A percentile compares a stretch with the other conserved stretches of the same genome.
phyloP scores from a whole-genome alignment of 805 yeast genomes.

The Phaffomyces opuntiae region DNA sequence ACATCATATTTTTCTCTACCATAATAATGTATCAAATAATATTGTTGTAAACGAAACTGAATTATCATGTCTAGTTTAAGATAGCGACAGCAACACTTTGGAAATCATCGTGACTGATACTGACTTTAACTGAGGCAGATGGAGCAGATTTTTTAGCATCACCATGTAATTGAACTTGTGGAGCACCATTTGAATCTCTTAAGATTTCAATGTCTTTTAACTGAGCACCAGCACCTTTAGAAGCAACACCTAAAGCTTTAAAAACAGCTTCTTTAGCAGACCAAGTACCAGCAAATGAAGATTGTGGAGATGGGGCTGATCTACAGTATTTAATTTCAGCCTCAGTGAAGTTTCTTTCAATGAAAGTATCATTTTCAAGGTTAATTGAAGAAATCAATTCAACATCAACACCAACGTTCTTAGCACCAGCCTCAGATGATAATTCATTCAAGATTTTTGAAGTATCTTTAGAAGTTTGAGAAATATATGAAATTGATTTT shows the following conservation, averaged over 20 bases:
- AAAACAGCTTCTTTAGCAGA: constrained; percentile 99
- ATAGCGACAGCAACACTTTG: constrained; percentile 98
- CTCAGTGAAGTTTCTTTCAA: constrained; percentile 86
- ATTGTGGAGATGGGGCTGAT: constrained; percentile 67
- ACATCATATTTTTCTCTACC: too few relatives aligned
- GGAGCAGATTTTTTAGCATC: constrained; percentile 70
- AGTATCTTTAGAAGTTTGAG: constrained; percentile 46
- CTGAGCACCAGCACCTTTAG: constrained; percentile 94
- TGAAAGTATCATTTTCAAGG: constrained; percentile 81
- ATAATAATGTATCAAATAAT: too few relatives aligned
- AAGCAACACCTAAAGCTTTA: constrained; percentile 84
- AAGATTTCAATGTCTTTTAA: constrained; percentile 84
- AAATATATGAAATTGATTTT: constrained; percentile 32
- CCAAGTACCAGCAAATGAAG: constrained; percentile 97
- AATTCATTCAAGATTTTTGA: constrained; percentile 54
- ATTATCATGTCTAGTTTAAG: constrained; percentile 14
- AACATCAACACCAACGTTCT: constrained; percentile 93
- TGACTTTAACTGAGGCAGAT: constrained; percentile 68
- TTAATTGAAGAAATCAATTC: constrained; percentile 80
- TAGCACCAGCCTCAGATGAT: constrained; percentile 39
- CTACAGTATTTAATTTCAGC: constrained; percentile 75
- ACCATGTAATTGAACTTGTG: constrained; percentile 71
- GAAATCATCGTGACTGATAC: constrained; percentile 93
- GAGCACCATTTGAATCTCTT: constrained; percentile 63
- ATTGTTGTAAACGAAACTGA: not conserved